Evolutionary conservation across 148 eudicot species (phyloP).

Genomic region (Rhododendron kiyosumense): DNA sequence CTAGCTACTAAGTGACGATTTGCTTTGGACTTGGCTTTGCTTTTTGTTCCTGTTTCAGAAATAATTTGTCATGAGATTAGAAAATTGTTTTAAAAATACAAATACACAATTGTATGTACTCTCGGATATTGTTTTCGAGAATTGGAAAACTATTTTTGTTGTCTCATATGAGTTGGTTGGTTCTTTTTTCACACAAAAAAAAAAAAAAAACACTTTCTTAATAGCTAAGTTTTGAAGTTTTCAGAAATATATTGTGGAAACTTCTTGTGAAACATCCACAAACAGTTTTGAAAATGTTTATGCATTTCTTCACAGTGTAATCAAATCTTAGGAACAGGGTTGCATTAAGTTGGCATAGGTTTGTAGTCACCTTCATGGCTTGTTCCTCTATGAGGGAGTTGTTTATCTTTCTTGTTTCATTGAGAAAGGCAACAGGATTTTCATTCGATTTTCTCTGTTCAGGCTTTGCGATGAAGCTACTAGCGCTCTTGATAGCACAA

Average conservation of each 20-base stretch:
- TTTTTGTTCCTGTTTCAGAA: neutral
- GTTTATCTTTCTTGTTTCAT: neutral
- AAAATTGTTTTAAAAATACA: neutral
- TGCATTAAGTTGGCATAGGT: neutral
- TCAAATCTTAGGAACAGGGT: neutral
- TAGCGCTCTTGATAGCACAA: conserved; percentile 96
- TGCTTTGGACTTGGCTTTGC: neutral
- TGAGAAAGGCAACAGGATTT: neutral
- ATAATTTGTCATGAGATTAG: neutral
- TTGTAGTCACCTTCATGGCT: neutral
- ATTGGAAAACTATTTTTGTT: neutral
- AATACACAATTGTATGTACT: neutral
- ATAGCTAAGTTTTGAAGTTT: neutral
- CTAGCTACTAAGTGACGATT: neutral
- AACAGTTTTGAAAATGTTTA: neutral
- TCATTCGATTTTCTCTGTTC: neutral
- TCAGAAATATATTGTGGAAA: neutral
- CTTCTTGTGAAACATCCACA: neutral
- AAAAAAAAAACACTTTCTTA: neutral
- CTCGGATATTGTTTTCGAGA: neutral
- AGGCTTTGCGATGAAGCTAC: conserved; percentile 99
- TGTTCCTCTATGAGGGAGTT: neutral
- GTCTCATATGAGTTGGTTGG: neutral
- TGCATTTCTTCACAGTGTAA: neutral
- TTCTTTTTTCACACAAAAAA: neutral